These are phyloP conservation scores for Melampsora americana DNA, from an alignment of 1,284 basidiomycete species.

Conservation along the genomic window DNA sequence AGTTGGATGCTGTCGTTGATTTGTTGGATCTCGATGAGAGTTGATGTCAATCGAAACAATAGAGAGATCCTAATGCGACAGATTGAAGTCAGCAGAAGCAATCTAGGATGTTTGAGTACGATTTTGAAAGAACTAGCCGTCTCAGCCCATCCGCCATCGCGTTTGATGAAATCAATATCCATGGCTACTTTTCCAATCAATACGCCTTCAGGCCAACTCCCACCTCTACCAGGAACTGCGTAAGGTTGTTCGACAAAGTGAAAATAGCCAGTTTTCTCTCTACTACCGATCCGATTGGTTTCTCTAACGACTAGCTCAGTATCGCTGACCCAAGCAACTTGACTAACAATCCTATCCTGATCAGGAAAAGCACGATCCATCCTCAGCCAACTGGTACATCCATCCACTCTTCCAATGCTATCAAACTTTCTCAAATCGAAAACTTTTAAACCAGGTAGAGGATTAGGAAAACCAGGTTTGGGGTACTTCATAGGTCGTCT, in stretches of 20 bases:
- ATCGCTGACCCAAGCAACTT: conserved; percentile 81
- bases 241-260: conserved; percentile 57
- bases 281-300: conserved; percentile 74
- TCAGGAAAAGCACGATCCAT: conserved; percentile 65
- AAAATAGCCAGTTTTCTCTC: conserved; percentile 74
- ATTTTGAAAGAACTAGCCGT: conserved; percentile 51
- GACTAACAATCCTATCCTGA: conserved; percentile 70
- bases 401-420: conserved; percentile 55
- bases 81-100: conserved; percentile 12
- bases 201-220: conserved; percentile 40
- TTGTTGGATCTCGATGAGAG: conserved; percentile 42
- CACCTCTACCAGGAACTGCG: background rate
- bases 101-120: background rate
- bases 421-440: conserved; percentile 64
- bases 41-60: conserved; percentile 23
- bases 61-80: background rate
- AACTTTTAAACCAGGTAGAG: conserved; percentile 75
- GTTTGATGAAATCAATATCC: conserved; percentile 69
- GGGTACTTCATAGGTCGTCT: conserved; percentile 81
- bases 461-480: conserved; percentile 82
- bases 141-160: conserved; percentile 91
- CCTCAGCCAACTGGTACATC: conserved; percentile 62
- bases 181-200: conserved; percentile 65
- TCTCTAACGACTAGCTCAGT: conserved; percentile 77
- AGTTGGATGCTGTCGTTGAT: conserved; percentile 5